phyloP scores from a whole-genome alignment of 2,329 filamentous ascomycete species.

The Thielaviopsis populi region DNA sequence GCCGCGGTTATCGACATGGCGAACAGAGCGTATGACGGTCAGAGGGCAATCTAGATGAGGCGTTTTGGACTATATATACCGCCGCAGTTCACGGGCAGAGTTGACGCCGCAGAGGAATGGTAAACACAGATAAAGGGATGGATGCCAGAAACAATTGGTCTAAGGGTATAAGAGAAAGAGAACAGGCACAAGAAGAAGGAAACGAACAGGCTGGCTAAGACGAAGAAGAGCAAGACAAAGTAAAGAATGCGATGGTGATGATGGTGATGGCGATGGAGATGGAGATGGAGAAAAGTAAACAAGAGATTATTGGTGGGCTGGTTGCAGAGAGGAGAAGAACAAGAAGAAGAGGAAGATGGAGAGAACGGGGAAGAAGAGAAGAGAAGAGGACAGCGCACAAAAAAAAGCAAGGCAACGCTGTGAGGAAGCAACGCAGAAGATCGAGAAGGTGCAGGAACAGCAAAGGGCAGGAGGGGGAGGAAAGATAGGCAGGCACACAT shows the following conservation, averaged over 20 bases:
- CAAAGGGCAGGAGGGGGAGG: background rate
- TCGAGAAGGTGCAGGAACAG: slow-evolving; percentile 5
- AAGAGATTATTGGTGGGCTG: slow-evolving; percentile 16
- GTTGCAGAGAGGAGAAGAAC: background rate
- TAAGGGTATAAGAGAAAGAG: slow-evolving; percentile 1
- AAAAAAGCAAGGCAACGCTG: background rate
- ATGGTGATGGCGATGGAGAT: background rate
- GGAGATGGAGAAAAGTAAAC: slow-evolving; percentile 10
- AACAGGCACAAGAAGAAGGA: background rate
- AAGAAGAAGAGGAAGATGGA: slow-evolving; percentile 3
- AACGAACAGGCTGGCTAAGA: background rate
- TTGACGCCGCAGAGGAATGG: background rate
- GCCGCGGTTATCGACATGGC: background rate
- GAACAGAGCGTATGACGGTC: background rate
- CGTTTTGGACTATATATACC: background rate
- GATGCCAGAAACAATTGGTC: slow-evolving; percentile 2
- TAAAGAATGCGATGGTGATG: slow-evolving; percentile 8
- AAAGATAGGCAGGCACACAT: slow-evolving; percentile 2
- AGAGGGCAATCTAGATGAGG: background rate
- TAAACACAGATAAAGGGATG: slow-evolving; percentile 5
- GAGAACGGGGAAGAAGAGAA: background rate
- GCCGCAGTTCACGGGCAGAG: background rate
- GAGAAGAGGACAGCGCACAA: background rate
- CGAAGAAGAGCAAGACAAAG: background rate
- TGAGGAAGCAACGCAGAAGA: background rate